Conservation (phyloP, 495 filamentous ascomycete species). For the Amniculicola lignicola region DNA sequence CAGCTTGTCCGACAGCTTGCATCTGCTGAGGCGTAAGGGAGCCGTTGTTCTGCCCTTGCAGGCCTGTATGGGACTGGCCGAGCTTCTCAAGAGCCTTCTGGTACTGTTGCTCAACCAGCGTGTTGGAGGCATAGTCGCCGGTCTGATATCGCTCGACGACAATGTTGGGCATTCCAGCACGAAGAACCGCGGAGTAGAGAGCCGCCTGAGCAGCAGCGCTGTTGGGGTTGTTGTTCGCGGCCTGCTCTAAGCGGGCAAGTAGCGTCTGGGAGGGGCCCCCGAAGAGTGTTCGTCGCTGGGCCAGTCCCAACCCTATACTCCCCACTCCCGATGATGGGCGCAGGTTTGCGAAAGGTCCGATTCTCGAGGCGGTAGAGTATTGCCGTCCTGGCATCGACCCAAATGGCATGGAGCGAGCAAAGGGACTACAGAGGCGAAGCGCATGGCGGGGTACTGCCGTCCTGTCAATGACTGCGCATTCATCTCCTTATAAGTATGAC, state of each 20-base stretch:
- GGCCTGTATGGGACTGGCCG: conserved; percentile 49
- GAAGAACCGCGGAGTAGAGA: conserved; percentile 88
- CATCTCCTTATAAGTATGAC: not conserved
- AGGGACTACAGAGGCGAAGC: conserved; percentile 27
- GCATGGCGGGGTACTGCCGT: conserved; percentile 22
- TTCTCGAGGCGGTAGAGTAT: conserved; percentile 28
- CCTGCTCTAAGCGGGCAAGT: conserved; percentile 73
- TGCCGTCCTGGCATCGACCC: conserved; percentile 17
- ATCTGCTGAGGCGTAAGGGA: conserved; percentile 57
- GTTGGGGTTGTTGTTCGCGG: conserved; percentile 84
- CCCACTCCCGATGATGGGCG: conserved; percentile 18
- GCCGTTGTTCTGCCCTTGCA: conserved; percentile 35
- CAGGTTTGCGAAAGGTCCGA: conserved; percentile 15
- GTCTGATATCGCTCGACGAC: conserved; percentile 84
- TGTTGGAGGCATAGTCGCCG: conserved; percentile 76
- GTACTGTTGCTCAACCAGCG: conserved; percentile 69
- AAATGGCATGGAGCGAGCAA: conserved; percentile 23
- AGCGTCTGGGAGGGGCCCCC: conserved; percentile 56
- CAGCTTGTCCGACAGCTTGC: conserved; percentile 82
- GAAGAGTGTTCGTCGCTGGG: conserved; percentile 47
- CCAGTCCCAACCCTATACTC: conserved; percentile 25
- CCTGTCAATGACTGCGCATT: not conserved
- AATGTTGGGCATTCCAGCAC: conserved; percentile 88
- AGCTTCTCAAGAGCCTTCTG: conserved; percentile 67
- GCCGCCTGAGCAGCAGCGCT: conserved; percentile 84